A percentile compares a stretch with the other conserved stretches of the same genome.
These are phyloP conservation scores for Fusarium sp. DNA, from an alignment of 2,329 filamentous ascomycete species.

Conservation along the genomic window DNA sequence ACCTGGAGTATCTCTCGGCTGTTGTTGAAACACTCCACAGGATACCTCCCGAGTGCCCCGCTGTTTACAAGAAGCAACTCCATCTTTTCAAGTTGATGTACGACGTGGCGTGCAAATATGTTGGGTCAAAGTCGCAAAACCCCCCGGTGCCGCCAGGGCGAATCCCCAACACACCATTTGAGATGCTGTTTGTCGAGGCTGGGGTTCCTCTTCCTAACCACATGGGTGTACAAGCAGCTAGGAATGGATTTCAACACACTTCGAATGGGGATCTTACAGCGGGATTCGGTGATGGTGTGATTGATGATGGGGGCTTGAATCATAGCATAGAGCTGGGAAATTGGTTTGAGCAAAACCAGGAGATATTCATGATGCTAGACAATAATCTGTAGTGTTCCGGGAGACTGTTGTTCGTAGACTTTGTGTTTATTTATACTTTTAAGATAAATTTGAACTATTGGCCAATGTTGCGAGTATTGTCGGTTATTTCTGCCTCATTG, in stretches of 20 bases:
- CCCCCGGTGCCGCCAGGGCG: not conserved
- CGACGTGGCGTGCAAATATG: conserved; percentile 8
- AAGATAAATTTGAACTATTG: too few relatives aligned
- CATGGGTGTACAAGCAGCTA: not conserved
- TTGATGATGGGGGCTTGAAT: not conserved
- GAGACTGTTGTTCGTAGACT: too few relatives aligned
- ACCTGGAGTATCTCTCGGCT: not conserved
- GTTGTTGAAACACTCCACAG: conserved; percentile 10
- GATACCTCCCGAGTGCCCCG: not conserved
- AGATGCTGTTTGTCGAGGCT: conserved; percentile 14
- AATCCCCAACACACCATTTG: conserved; percentile 17
- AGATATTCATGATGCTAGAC: conserved; percentile 24
- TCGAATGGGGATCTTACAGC: fast-evolving
- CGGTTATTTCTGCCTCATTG: too few relatives aligned
- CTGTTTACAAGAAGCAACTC: conserved; percentile 15
- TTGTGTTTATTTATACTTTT: too few relatives aligned
- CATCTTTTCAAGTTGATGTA: conserved; percentile 16
- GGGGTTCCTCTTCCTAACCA: not conserved
- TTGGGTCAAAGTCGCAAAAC: not conserved
- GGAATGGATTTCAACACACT: not conserved
- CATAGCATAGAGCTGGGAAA: conserved; percentile 11
- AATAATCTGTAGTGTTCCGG: not conserved
- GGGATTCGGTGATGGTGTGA: not conserved
- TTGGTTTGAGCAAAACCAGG: conserved; percentile 27
- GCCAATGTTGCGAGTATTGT: too few relatives aligned